phyloP scores from a whole-genome alignment of 192 early-diverging fungal genomes.

The Coemansia reversa region DNA sequence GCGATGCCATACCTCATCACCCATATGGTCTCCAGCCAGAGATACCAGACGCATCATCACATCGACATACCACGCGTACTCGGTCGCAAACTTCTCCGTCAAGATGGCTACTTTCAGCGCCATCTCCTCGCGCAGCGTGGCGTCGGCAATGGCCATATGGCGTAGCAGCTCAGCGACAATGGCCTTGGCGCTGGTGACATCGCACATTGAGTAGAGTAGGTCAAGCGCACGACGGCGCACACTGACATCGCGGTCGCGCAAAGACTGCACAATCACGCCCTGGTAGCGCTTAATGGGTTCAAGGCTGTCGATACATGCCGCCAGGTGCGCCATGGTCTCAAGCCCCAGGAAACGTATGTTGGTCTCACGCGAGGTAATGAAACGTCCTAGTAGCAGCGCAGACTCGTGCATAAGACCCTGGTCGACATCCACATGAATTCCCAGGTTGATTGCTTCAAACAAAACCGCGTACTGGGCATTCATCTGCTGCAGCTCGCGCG shows the following conservation, averaged over 20 bases:
- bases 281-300: slow-evolving; percentile 81
- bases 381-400: slow-evolving; percentile 77
- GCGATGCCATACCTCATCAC: slow-evolving; percentile 97
- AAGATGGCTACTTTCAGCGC: slow-evolving; percentile 98
- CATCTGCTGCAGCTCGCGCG: slow-evolving; percentile 95
- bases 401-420: slow-evolving; percentile 85
- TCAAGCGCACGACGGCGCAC: slow-evolving; percentile 93
- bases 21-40: slow-evolving; percentile 93
- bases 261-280: slow-evolving; percentile 83
- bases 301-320: slow-evolving; percentile 76
- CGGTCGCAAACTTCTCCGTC: slow-evolving; percentile 95
- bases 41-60: slow-evolving; percentile 94
- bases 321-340: slow-evolving; percentile 97
- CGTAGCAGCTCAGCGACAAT: slow-evolving; percentile 92
- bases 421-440: slow-evolving; percentile 88
- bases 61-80: slow-evolving; percentile 99
- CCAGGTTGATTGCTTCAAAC: slow-evolving; percentile 96
- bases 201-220: slow-evolving; percentile 97
- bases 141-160: slow-evolving; percentile 86
- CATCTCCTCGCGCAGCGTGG: slow-evolving; percentile 93
- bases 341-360: slow-evolving; percentile 96
- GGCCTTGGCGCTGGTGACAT: slow-evolving; percentile 75
- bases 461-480: slow-evolving; percentile 97
- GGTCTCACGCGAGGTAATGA: slow-evolving; percentile 94
- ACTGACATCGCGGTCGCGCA: slow-evolving; percentile 97